Base-by-base conservation (phyloP, 73 alveolate genomes). In the Effrenium voratum region DNA sequence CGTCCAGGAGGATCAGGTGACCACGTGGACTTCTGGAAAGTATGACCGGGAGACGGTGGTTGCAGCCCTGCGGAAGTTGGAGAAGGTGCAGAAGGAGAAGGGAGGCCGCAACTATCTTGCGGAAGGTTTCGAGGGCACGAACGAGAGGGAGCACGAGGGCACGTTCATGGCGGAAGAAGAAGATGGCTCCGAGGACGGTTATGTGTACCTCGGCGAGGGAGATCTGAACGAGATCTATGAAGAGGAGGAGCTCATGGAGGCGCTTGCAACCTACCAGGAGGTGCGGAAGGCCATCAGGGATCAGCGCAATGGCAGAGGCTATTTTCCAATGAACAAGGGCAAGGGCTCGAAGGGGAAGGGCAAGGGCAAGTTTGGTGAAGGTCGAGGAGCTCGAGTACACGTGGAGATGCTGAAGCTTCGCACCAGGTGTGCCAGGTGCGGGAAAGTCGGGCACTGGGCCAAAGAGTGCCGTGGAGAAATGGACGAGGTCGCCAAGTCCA, bases 1-100 rank as follows among this genome's bases (percentile, higher is more conserved):
- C 30, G 55, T 75, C 40, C 86, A 75, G 32, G 86, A 75, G 40
- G 38, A 41, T 75, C 86, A 75, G 60, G n/a, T 75, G 46, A 12
- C 52, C 41, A 41, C 86, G 15, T 75, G 86, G 60, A 41, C 57
- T 1, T n/a, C 8, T 0, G 86, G 86, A 3, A 75, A 75, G 60
- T 75, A 75, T 41, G 86, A 75, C 41, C 8, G 86, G 55, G n/a
- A 22, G 10, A 2, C 49, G 0, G 55, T 75, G 32, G 60, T 75
- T 32, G 32, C 16, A 32, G 85, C 85, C 3, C 24, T 75, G 0
- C n/a, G 57, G 57, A 75, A 75, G 16, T 16, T 75, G 36, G 40
- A 41, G 41, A 73, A 13, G 36, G 55, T 73, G 84, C 55, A 73
- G 55, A 73, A 36, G 12, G 84, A 40, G 0, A 16, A 10, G 43